Evolutionary conservation across 2,329 filamentous ascomycete species (phyloP).

Genomic region (Pseudogymnoascus sp.): DNA sequence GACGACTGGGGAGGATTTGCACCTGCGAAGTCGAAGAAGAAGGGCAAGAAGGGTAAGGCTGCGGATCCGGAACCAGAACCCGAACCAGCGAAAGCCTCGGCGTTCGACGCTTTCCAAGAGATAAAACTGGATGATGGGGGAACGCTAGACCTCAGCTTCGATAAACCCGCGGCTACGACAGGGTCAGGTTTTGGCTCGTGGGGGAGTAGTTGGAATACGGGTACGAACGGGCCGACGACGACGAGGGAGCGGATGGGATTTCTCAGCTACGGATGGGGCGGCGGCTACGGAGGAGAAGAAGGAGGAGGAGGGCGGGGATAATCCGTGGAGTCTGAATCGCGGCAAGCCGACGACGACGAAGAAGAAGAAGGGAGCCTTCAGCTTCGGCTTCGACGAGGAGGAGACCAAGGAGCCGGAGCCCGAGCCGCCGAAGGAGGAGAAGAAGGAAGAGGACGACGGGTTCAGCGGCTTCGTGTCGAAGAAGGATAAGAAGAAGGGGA

Average conservation of each 20-base stretch:
- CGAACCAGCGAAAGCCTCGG: conserved; percentile 30
- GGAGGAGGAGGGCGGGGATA: conserved; percentile 37
- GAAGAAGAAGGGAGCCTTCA: conserved; percentile 36
- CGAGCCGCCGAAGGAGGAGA: conserved; percentile 26
- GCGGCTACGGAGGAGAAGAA: conserved; percentile 37
- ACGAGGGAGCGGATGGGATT: conserved; percentile 35
- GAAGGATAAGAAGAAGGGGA: conserved; percentile 42
- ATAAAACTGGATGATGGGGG: conserved; percentile 59
- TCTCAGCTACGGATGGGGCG: conserved; percentile 36
- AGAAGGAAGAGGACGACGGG: conserved; percentile 32
- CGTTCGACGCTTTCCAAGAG: conserved; percentile 56
- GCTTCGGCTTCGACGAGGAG: conserved; percentile 45
- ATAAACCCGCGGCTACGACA: conserved; percentile 34
- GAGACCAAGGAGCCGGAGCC: conserved; percentile 26
- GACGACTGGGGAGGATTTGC: conserved; percentile 47
- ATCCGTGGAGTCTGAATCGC: conserved; percentile 43
- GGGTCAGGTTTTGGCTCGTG: conserved; percentile 47
- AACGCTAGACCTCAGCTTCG: conserved; percentile 50
- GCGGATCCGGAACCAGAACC: conserved; percentile 29
- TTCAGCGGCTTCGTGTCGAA: conserved; percentile 34
- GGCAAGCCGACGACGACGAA: conserved; percentile 47
- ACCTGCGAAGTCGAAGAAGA: conserved; percentile 46
- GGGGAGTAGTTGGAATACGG: conserved; percentile 55
- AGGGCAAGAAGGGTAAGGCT: conserved; percentile 43
- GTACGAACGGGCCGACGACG: conserved; percentile 27